A percentile compares a stretch with the other conserved stretches of the same genome.
phyloP scores from a whole-genome alignment of 768 basidiomycete genomes.

The Holtermanniella nyarrowii region DNA sequence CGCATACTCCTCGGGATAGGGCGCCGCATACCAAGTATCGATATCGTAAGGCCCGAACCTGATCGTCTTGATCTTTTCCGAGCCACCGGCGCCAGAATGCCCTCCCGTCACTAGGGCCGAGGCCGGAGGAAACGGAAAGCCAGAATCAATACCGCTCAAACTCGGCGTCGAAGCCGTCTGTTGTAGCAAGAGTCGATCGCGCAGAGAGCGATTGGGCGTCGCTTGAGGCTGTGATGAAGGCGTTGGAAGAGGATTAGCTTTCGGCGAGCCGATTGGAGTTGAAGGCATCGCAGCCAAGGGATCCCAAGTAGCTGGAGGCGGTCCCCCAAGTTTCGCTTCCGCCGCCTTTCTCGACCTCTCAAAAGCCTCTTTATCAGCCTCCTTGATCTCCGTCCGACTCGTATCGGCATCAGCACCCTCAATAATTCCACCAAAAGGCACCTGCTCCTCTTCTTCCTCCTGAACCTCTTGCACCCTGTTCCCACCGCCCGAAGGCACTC shows the following conservation, averaged over 20 bases:
- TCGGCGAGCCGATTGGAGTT: slow-evolving; percentile 12
- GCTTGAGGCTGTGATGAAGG: not conserved
- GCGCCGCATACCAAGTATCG: slow-evolving; percentile 97
- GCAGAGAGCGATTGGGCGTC: slow-evolving; percentile 8
- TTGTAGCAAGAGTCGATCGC: slow-evolving; percentile 25
- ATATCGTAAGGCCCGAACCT: slow-evolving; percentile 87
- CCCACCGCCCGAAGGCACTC: slow-evolving; percentile 10
- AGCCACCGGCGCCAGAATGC: too few relatives aligned
- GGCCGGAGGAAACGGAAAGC: not conserved
- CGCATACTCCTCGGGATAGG: slow-evolving; percentile 95
- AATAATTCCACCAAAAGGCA: slow-evolving; percentile 79
- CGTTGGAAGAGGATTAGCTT: not conserved
- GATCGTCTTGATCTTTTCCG: slow-evolving; percentile 62
- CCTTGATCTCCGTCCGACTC: slow-evolving; percentile 54
- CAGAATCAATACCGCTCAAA: not conserved
- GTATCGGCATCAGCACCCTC: slow-evolving; percentile 59
- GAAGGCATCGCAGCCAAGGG: slow-evolving; percentile 1
- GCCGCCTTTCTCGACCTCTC: slow-evolving; percentile 60
- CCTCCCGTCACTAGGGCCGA: too few relatives aligned
- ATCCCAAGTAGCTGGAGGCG: slow-evolving; percentile 13
- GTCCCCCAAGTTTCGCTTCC: slow-evolving; percentile 48
- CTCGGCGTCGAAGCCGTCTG: slow-evolving; percentile 2
- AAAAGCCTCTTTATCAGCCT: slow-evolving; percentile 58
- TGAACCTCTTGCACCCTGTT: slow-evolving; percentile 49
- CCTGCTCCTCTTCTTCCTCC: slow-evolving; percentile 44